Evolutionary conservation across 2,329 filamentous ascomycete genomes (phyloP).

Genomic region (Lasiodiplodia citricola): DNA sequence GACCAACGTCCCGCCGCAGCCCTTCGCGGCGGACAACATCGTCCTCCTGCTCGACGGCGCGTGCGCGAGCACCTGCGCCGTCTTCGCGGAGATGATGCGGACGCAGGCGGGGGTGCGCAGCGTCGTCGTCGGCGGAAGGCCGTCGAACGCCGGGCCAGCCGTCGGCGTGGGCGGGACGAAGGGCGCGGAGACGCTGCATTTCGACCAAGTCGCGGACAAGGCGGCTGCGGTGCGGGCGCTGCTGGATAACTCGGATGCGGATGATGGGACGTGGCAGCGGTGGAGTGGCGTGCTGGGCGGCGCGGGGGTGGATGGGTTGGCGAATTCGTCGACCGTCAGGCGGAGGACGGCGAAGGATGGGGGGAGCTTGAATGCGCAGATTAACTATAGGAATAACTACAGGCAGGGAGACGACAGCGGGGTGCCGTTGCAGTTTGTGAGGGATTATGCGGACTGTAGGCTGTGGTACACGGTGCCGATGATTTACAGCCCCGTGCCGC

Average conservation of each 20-base stretch:
- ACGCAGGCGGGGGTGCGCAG: conserved; percentile 51
- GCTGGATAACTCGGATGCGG: not conserved
- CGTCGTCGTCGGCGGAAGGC: conserved; percentile 51
- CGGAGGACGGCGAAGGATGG: not conserved
- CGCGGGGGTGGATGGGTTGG: conserved; percentile 30
- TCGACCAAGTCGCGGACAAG: not conserved
- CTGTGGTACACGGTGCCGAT: conserved; percentile 64
- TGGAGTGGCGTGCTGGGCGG: conserved; percentile 35
- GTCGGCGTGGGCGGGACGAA: conserved; percentile 54
- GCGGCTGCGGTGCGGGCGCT: not conserved
- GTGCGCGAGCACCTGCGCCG: conserved; percentile 54
- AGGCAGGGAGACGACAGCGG: conserved; percentile 30
- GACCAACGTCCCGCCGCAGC: conserved; percentile 37
- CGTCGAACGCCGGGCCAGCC: conserved; percentile 45
- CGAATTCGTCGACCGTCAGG: not conserved
- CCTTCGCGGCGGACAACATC: conserved; percentile 47
- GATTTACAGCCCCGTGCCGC: conserved; percentile 55
- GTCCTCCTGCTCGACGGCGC: conserved; percentile 52
- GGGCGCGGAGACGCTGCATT: conserved; percentile 44
- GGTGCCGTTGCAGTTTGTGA: conserved; percentile 64
- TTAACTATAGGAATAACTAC: conserved; percentile 44
- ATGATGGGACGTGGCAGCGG: conserved; percentile 26
- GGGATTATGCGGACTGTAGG: conserved; percentile 66
- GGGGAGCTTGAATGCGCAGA: conserved; percentile 22
- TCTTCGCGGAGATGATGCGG: conserved; percentile 53